Evolutionary conservation across 1,139 yeast genomes (phyloP).

Genomic region (Suhomyces panamericanus): DNA sequence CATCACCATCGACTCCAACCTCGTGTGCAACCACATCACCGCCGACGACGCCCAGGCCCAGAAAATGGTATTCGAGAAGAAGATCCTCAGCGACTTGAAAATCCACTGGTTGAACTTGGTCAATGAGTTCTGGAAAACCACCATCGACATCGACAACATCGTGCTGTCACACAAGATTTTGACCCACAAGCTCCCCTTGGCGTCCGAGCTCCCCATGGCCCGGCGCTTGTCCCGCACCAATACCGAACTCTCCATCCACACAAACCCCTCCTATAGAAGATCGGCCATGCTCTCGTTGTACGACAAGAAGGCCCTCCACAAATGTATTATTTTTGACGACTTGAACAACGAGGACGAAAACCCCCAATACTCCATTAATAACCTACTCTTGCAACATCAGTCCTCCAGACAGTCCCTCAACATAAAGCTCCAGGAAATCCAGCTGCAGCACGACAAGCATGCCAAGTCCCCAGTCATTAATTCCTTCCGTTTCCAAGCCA

Average conservation of each 20-base stretch:
- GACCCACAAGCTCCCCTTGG: slow-evolving; percentile 30
- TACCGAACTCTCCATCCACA: slow-evolving; percentile 44
- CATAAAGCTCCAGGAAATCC: slow-evolving; percentile 31
- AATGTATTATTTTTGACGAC: slow-evolving; percentile 37
- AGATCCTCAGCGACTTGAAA: slow-evolving; percentile 47
- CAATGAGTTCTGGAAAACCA: slow-evolving; percentile 36
- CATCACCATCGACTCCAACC: slow-evolving; percentile 35
- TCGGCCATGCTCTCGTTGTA: slow-evolving; percentile 57
- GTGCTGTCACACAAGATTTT: slow-evolving; percentile 21
- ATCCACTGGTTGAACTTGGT: slow-evolving; percentile 41
- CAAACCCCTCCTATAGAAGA: slow-evolving; percentile 54
- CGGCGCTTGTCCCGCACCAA: slow-evolving; percentile 31
- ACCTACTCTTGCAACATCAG: slow-evolving; percentile 41
- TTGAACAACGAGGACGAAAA: slow-evolving; percentile 30
- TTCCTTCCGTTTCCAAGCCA: slow-evolving; percentile 5
- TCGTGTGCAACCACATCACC: slow-evolving; percentile 19
- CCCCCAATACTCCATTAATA: slow-evolving; percentile 44
- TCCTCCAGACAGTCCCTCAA: slow-evolving; percentile 41
- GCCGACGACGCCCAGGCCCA: slow-evolving; percentile 6
- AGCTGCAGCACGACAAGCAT: slow-evolving; percentile 13
- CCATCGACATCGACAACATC: slow-evolving; percentile 26
- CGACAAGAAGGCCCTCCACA: slow-evolving; percentile 39
- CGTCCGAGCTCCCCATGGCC: slow-evolving; percentile 24
- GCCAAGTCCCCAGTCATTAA: slow-evolving; percentile 12
- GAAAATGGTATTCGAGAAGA: slow-evolving; percentile 33